These are phyloP conservation scores for Mycena amicta DNA, from an alignment of 768 basidiomycete species.

Conservation along the genomic window DNA sequence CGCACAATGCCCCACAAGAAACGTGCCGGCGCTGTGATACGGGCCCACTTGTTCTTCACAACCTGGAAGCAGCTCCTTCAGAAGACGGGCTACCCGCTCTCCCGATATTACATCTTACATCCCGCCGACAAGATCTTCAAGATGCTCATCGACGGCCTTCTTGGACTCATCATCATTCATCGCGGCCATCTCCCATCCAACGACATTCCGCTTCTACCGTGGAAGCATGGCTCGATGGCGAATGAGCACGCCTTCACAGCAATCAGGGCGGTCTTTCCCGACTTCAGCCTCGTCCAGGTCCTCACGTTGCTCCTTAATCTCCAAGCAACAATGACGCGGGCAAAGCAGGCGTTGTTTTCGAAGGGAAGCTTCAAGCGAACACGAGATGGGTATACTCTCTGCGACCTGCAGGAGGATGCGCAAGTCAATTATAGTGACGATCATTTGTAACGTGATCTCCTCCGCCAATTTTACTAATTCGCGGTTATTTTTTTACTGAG, in stretches of 20 bases:
- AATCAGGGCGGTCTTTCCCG: constrained; percentile 1
- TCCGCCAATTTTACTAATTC: too few relatives aligned
- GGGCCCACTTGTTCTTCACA: constrained; percentile 2
- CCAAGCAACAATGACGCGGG: not conserved
- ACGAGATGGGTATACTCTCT: not conserved
- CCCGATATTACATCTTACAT: constrained; percentile 6
- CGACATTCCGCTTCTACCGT: constrained; percentile 2
- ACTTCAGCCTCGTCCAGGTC: constrained; percentile 7
- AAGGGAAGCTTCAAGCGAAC: not conserved
- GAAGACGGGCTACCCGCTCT: constrained; percentile 3
- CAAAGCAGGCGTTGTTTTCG: not conserved
- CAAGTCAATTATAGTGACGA: not conserved
- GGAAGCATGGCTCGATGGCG: constrained; percentile 1
- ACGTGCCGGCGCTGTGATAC: constrained; percentile 2
- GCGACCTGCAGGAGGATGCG: not conserved
- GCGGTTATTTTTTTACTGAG: too few relatives aligned
- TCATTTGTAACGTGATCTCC: too few relatives aligned
- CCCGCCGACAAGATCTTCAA: constrained; percentile 3
- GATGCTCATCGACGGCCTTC: constrained; percentile 4
- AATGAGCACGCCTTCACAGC: constrained; percentile 7
- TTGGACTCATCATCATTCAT: constrained; percentile 5
- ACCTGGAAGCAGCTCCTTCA: constrained; percentile 5
- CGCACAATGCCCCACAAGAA: constrained; percentile 1
- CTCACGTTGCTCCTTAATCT: not conserved
- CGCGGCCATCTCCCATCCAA: constrained; percentile 2